These are phyloP conservation scores for Chlorella sp. DNA, from an alignment of 139 green algal genomes.

Conservation along the genomic window DNA sequence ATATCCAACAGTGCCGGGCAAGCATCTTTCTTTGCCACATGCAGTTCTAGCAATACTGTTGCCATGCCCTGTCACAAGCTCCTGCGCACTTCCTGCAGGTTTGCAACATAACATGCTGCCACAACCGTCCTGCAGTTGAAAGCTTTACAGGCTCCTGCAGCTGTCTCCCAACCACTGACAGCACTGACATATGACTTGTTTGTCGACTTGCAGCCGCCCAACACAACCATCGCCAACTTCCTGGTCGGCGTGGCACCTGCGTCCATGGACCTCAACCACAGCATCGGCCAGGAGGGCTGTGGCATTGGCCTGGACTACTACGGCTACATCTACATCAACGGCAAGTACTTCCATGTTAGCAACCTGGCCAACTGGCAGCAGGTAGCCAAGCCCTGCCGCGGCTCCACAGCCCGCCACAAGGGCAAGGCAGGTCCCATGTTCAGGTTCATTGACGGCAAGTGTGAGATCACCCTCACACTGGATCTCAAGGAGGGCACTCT, in stretches of 20 bases:
- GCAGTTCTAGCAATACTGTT: no score
- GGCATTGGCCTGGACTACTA: slow-evolving; percentile 59
- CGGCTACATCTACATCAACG: slow-evolving; percentile 61
- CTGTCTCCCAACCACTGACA: no score
- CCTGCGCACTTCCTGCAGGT: no score
- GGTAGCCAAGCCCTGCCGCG: slow-evolving; percentile 39
- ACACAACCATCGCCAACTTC: slow-evolving; percentile 38
- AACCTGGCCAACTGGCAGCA: slow-evolving; percentile 48
- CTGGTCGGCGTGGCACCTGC: slow-evolving; percentile 51
- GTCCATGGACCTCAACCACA: slow-evolving; percentile 43
- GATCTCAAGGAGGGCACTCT: slow-evolving; percentile 53
- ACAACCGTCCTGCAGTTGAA: no score
- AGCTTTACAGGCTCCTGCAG: no score
- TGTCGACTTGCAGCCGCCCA: no score
- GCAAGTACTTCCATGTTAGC: slow-evolving; percentile 53
- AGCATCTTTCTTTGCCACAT: no score
- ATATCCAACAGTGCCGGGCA: no score
- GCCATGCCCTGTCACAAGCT: no score
- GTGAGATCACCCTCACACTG: slow-evolving; percentile 33
- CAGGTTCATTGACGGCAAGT: slow-evolving; percentile 43
- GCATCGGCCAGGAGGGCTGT: slow-evolving; percentile 44
- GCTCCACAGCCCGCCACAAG: slow-evolving; percentile 46
- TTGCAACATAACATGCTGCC: no score
- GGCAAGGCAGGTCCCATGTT: slow-evolving; percentile 47
- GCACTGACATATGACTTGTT: no score